A percentile compares a stretch with the other conserved stretches of the same genome.
phyloP scores from a whole-genome alignment of 2,329 filamentous ascomycete species.

The Emericellopsis cladophorae region DNA sequence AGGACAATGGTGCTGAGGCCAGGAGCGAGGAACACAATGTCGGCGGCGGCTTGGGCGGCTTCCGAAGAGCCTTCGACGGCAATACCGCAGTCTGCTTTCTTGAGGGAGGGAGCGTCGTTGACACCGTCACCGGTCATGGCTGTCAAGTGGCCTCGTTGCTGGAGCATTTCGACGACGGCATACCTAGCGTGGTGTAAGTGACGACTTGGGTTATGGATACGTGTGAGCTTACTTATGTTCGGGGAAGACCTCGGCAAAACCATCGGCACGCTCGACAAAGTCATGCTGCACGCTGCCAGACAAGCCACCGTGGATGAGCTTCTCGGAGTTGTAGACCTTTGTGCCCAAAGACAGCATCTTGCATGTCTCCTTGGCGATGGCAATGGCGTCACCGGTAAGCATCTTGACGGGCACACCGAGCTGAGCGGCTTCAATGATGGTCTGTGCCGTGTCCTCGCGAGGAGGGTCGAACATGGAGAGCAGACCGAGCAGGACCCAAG shows the following conservation, averaged over 20 bases:
- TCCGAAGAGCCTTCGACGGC: slow-evolving; percentile 61
- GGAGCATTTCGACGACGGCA: slow-evolving; percentile 61
- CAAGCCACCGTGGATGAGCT: slow-evolving; percentile 65
- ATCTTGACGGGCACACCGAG: slow-evolving; percentile 71
- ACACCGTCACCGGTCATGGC: slow-evolving; percentile 70
- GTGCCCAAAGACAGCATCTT: slow-evolving; percentile 70
- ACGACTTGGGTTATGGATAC: not conserved
- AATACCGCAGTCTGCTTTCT: slow-evolving; percentile 65
- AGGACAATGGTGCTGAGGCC: slow-evolving; percentile 60
- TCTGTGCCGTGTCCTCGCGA: slow-evolving; percentile 67
- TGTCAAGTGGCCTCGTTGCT: slow-evolving; percentile 60
- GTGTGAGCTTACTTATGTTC: slow-evolving; percentile 50
- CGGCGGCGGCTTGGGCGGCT: slow-evolving; percentile 58
- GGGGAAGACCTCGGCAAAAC: slow-evolving; percentile 63
- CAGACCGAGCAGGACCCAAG: slow-evolving; percentile 63
- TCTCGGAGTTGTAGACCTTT: slow-evolving; percentile 72
- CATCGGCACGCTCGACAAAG: slow-evolving; percentile 62
- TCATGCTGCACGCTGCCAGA: slow-evolving; percentile 63
- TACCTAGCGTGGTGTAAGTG: slow-evolving; percentile 9
- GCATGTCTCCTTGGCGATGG: slow-evolving; percentile 72
- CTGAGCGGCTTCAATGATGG: slow-evolving; percentile 63
- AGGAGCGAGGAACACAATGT: slow-evolving; percentile 64
- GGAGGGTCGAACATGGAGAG: slow-evolving; percentile 73
- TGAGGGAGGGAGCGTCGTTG: slow-evolving; percentile 61
- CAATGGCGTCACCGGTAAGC: slow-evolving; percentile 70